A percentile compares a stretch with the other conserved stretches of the same genome.
phyloP scores from a whole-genome alignment of 176 grass and related monocot species.

The Secale cereale region DNA sequence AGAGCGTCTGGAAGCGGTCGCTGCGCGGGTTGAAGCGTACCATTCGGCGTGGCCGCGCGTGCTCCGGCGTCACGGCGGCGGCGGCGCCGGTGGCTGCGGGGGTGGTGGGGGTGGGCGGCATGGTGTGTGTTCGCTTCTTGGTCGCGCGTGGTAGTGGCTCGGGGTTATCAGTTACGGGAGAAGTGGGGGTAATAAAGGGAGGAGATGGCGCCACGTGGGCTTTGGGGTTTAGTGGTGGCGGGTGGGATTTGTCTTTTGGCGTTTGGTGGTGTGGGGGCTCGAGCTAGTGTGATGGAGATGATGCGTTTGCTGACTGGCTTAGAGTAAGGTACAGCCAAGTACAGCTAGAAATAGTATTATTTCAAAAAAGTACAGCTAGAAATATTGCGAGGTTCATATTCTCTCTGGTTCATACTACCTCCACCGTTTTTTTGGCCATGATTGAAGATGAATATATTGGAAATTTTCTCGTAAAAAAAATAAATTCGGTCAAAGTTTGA shows the following conservation, averaged over 20 bases:
- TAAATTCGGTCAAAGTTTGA: too few species aligned
- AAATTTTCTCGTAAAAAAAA: too few species aligned
- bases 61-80: constrained; percentile 20
- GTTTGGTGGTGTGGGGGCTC: background rate
- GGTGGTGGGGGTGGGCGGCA: constrained; percentile 31
- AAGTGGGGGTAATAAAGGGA: constrained; percentile 32
- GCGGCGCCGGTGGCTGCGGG: background rate
- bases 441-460: too few species aligned
- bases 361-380: background rate
- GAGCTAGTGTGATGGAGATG: background rate
- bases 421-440: too few species aligned
- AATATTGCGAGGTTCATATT: too few species aligned
- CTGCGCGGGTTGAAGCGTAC: constrained; percentile 35
- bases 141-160: background rate
- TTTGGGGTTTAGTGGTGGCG: background rate
- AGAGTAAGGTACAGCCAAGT: background rate
- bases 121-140: constrained; percentile 17
- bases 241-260: constrained; percentile 28
- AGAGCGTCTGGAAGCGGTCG: constrained; percentile 58
- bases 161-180: background rate
- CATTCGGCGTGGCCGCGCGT: background rate
- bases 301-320: background rate
- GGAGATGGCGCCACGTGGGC: constrained; percentile 23
- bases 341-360: background rate
- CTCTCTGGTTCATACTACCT: too few species aligned